Conservation (phyloP, 169 alveolate genomes). For the Perkinsus chesapeaki region DNA sequence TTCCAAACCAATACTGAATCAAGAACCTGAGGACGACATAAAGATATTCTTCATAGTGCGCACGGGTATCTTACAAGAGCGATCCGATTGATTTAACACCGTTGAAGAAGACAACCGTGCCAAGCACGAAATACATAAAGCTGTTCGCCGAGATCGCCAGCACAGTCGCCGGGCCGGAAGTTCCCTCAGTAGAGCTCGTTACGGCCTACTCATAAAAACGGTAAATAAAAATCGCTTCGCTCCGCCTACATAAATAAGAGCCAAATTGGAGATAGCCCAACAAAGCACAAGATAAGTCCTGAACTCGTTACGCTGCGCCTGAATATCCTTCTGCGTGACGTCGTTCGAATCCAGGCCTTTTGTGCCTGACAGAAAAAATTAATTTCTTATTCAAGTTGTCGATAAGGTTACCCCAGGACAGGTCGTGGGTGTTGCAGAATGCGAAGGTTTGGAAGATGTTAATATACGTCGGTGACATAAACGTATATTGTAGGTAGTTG, state of each 20-base stretch:
- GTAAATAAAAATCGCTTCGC: background rate
- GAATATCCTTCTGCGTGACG: background rate
- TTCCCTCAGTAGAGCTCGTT: background rate
- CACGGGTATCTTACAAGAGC: background rate
- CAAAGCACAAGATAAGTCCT: background rate
- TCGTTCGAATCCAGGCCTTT: background rate
- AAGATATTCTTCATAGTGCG: background rate
- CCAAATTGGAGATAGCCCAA: background rate
- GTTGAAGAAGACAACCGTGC: background rate
- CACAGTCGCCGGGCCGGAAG: background rate
- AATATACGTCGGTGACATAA: constrained; percentile 46
- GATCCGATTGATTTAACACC: background rate
- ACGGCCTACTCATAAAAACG: background rate
- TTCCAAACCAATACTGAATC: background rate
- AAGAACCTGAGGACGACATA: background rate
- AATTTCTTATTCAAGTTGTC: background rate
- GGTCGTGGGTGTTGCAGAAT: constrained; percentile 42
- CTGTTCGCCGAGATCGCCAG: background rate
- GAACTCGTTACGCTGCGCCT: background rate
- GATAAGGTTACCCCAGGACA: constrained; percentile 47
- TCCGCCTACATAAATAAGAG: background rate
- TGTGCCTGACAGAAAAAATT: background rate
- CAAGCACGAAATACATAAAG: background rate
- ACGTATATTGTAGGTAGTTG: constrained; percentile 18
- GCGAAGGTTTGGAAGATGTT: constrained; percentile 40